Percentiles rank a stretch among this genome's conserved stretches.
These are phyloP conservation scores for Claviceps sp. DNA, from an alignment of 2,329 filamentous ascomycete genomes.

Conservation along the genomic window DNA sequence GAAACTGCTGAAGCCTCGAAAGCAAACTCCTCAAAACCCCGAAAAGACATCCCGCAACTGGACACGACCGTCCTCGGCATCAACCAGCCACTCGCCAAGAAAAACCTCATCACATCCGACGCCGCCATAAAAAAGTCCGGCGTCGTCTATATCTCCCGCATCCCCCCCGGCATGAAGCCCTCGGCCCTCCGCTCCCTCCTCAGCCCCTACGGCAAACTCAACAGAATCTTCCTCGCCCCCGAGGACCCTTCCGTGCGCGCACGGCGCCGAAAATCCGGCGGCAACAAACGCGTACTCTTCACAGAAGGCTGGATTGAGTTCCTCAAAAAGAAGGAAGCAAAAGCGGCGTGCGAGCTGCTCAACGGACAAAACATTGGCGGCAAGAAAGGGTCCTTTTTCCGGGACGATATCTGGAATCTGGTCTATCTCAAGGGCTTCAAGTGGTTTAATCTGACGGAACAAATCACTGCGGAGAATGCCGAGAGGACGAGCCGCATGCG, in stretches of 20 bases:
- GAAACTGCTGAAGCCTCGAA: slow-evolving; percentile 11
- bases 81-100: slow-evolving; percentile 45
- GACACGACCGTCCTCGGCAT: slow-evolving; percentile 30
- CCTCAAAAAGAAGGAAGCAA: slow-evolving; percentile 59
- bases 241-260: slow-evolving; percentile 56
- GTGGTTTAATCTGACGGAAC: slow-evolving; percentile 62
- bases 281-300: slow-evolving; percentile 73
- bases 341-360: slow-evolving; percentile 59
- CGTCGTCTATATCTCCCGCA: slow-evolving; percentile 70
- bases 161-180: slow-evolving; percentile 83
- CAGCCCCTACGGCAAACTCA: slow-evolving; percentile 60
- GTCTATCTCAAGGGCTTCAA: slow-evolving; percentile 75
- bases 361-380: slow-evolving; percentile 71
- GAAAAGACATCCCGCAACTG: slow-evolving; percentile 13
- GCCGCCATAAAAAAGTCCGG: slow-evolving; percentile 59
- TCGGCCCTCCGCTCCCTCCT: slow-evolving; percentile 63
- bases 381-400: slow-evolving; percentile 72
- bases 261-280: slow-evolving; percentile 55
- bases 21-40: slow-evolving; percentile 9
- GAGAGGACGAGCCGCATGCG: slow-evolving; percentile 63
- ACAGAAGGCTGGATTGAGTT: slow-evolving; percentile 85
- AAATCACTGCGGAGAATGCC: slow-evolving; percentile 71
- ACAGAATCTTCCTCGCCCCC: slow-evolving; percentile 66
- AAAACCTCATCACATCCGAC: slow-evolving; percentile 53
- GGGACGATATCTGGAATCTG: slow-evolving; percentile 78